Evolutionary conservation across 2,329 filamentous ascomycete species (phyloP), one percentile per base, ranked within the genome.

Genomic region (Aspergillus persii): DNA sequence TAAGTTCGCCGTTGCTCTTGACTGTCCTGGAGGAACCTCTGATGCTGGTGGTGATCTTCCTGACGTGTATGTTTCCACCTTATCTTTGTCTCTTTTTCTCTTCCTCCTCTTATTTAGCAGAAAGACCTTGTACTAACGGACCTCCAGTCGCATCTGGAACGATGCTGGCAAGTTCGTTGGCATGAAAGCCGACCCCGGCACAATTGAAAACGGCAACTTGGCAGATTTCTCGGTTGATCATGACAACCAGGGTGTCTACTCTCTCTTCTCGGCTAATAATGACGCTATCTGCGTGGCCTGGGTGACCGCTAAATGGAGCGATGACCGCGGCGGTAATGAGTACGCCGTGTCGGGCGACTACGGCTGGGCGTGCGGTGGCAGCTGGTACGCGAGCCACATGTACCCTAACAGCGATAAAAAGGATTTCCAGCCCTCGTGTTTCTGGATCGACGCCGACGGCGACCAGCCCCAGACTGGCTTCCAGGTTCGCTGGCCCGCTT

Each of bases 211-310:
- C n/a, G 58, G 58, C 23, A 60, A 41, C 15, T 41, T 60, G 4
- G 58, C 53, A 23, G 48, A 44, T 8, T 31, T 56, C 58, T 44
- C 44, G 8, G 54, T 60, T 26, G 53, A 60, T 49, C 58, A 60
- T 27, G 53, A 60, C 2, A 54, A 60, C 39, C 58, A 60, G 44
- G 58, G 58, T 12, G 50, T 47, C 26, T 60, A 60, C 50, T 50
- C 50, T 2, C 53, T 60, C 27, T 56, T 60, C 33, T 53, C 53
- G 11, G 58, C 53, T 39, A 60, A 60, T 29, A 31, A 50, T 36
- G 58, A 60, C 36, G 58, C 58, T 12, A 60, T 60, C 51, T 60
- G 58, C 5, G 47, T 60, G 15, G 58, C 58, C 36, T 60, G 58
- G 58, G 58, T 60, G 12, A 60, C 58, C 4, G 57, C 54, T 5